These are phyloP conservation scores for Thelephora terrestris DNA, from an alignment of 1,284 basidiomycete species.

Conservation along the genomic window DNA sequence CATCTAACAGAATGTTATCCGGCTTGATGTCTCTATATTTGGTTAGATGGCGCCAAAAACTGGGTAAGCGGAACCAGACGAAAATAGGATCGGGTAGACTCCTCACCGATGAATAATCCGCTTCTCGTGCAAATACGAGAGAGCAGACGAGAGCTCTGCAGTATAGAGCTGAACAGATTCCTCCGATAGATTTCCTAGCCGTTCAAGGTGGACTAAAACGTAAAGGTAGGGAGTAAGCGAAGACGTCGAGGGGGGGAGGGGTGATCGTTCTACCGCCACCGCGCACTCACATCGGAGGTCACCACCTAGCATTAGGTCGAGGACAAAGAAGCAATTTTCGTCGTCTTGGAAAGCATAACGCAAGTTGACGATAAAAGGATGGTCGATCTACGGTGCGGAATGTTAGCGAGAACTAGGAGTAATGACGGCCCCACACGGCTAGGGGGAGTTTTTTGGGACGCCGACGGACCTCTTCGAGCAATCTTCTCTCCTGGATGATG, in stretches of 20 bases:
- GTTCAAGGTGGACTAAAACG: constrained; percentile 79
- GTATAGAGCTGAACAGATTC: constrained; percentile 85
- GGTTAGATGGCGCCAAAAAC: constrained; percentile 27
- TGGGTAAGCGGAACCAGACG: constrained; percentile 4
- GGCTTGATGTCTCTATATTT: constrained; percentile 85
- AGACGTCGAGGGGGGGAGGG: constrained; percentile 19
- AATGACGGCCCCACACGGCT: neutral
- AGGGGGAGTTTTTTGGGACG: constrained; percentile 5
- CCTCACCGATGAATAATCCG: constrained; percentile 89
- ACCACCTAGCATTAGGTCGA: constrained; percentile 97
- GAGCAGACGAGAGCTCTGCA: constrained; percentile 81
- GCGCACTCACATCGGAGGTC: constrained; percentile 76
- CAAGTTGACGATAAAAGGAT: constrained; percentile 93
- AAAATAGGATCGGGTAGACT: constrained; percentile 15
- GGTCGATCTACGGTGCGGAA: constrained; percentile 65
- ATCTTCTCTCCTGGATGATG: constrained; percentile 87
- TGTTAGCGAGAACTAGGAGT: constrained; percentile 17
- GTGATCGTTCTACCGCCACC: too few relatives aligned
- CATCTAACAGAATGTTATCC: constrained; percentile 95
- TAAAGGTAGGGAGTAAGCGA: constrained; percentile 18
- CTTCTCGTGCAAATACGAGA: constrained; percentile 88
- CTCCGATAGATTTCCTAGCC: constrained; percentile 76
- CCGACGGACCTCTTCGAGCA: constrained; percentile 77
- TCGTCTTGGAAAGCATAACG: constrained; percentile 99
- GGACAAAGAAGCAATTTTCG: constrained; percentile 97